These are phyloP conservation scores for Cryptosporidium ubiquitum DNA, from an alignment of 169 alveolate genomes.

Conservation along the genomic window DNA sequence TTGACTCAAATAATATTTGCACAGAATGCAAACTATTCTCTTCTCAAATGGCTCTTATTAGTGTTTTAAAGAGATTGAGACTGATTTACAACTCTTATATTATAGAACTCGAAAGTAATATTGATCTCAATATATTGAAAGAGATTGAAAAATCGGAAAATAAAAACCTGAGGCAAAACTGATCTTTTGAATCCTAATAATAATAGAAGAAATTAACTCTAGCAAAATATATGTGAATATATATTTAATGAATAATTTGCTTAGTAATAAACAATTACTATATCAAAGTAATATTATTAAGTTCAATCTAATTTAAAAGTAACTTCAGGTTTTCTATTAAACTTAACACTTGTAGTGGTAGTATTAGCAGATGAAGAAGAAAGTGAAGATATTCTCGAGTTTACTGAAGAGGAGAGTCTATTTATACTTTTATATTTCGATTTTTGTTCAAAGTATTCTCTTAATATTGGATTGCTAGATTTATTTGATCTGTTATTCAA, in stretches of 20 bases:
- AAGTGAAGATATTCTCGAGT: neutral
- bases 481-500: neutral
- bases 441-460: conserved; percentile 13
- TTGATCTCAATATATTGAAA: neutral
- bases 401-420: neutral
- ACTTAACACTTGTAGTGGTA: neutral
- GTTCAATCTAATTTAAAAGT: neutral
- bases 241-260: too few relatives aligned
- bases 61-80: conserved; percentile 9
- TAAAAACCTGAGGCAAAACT: neutral
- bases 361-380: neutral
- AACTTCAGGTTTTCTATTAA: neutral
- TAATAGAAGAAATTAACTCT: too few relatives aligned
- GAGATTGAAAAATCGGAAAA: neutral
- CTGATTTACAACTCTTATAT: neutral
- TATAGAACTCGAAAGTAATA: neutral
- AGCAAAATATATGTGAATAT: too few relatives aligned
- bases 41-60: conserved; percentile 47
- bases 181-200: neutral
- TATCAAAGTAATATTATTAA: too few relatives aligned
- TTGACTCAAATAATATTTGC: conserved; percentile 18
- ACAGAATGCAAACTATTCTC: conserved; percentile 21
- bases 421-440: neutral
- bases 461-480: conserved; percentile 11
- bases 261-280: neutral